Percentiles rank a stretch among this genome's conserved stretches.
phyloP scores from a whole-genome alignment of 805 yeast genomes.

The Metschnikowia peoriensis region DNA sequence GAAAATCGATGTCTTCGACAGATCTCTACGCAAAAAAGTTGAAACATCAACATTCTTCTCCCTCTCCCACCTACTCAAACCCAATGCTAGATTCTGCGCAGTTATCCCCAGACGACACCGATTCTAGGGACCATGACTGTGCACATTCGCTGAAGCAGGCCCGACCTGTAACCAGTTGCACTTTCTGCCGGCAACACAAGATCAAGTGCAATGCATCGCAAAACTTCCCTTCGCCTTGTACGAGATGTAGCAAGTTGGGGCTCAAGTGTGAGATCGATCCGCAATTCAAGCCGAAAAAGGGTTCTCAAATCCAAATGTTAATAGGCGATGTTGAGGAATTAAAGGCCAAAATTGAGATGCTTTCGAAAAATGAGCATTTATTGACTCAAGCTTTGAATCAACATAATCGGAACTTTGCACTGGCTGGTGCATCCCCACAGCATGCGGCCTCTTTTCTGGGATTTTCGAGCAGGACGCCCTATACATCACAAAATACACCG shows the following conservation, averaged over 20 bases:
- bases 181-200: constrained; percentile 92
- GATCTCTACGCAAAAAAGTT: constrained; percentile 14
- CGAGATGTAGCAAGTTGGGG: constrained; percentile 77
- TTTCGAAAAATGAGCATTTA: constrained; percentile 61
- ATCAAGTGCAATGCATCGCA: constrained; percentile 90
- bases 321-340: constrained; percentile 83
- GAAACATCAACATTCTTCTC: constrained; percentile 10
- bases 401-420: constrained; percentile 32
- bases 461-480: constrained; percentile 3
- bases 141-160: constrained; percentile 26
- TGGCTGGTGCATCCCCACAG: constrained; percentile 8
- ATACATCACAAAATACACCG: constrained; percentile 12
- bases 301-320: constrained; percentile 81
- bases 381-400: constrained; percentile 62
- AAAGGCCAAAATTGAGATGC: constrained; percentile 65
- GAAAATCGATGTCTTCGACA: constrained; percentile 16
- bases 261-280: constrained; percentile 88
- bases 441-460: constrained; percentile 10
- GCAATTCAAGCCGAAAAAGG: constrained; percentile 85
- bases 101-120: constrained; percentile 3
- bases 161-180: constrained; percentile 88
- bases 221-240: constrained; percentile 76
- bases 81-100: constrained; percentile 6
- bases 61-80: constrained; percentile 5
- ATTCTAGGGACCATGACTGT: background rate